A percentile compares a stretch with the other conserved stretches of the same genome.
phyloP scores from a whole-genome alignment of 2,329 filamentous ascomycete species.

The Neonectria punicea region DNA sequence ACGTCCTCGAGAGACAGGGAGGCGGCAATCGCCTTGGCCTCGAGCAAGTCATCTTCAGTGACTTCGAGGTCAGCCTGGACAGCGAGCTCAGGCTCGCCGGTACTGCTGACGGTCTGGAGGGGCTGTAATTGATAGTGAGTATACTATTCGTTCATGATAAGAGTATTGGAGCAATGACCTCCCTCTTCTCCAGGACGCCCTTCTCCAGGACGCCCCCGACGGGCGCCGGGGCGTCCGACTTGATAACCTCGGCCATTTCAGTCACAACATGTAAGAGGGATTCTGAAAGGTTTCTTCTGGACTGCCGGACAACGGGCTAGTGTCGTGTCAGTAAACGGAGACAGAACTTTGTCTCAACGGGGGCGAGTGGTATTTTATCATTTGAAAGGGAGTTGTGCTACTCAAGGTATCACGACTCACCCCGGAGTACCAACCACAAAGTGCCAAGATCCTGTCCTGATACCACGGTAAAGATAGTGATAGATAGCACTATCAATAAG shows the following conservation, averaged over 20 bases:
- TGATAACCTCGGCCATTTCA: not conserved
- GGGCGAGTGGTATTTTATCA: not conserved
- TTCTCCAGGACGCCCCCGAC: constrained; percentile 3
- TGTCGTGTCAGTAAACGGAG: not conserved
- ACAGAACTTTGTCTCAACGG: not conserved
- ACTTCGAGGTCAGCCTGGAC: constrained; percentile 46
- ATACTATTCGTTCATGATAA: not conserved
- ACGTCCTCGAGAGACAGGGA: constrained; percentile 49
- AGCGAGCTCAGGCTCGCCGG: constrained; percentile 1
- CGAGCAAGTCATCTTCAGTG: constrained; percentile 56
- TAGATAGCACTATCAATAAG: not conserved
- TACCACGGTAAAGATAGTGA: not conserved
- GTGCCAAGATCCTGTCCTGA: not conserved
- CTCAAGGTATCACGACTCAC: not conserved
- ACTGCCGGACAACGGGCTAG: not conserved
- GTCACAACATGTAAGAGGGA: not conserved
- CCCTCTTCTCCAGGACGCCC: constrained; percentile 3
- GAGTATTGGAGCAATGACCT: not conserved
- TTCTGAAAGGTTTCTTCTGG: not conserved
- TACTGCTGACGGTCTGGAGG: not conserved
- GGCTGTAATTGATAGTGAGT: not conserved
- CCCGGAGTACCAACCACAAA: not conserved
- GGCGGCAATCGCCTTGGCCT: constrained; percentile 52
- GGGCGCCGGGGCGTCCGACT: not conserved
- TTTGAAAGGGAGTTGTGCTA: not conserved